phyloP scores from a whole-genome alignment of 495 filamentous ascomycete genomes.

The Aspergillus wentii region DNA sequence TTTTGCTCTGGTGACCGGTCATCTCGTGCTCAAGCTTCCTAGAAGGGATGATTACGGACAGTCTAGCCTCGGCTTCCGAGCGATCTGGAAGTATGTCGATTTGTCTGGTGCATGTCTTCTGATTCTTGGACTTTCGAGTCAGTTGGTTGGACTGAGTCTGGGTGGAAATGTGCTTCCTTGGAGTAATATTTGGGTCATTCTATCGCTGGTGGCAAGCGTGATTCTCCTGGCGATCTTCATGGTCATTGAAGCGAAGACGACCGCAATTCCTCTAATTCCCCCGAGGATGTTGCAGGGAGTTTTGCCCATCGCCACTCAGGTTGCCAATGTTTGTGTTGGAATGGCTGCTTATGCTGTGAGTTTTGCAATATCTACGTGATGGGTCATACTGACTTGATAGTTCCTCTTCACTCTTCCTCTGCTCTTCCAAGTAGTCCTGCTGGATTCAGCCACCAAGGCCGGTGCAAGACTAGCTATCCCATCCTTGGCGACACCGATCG shows the following conservation, averaged over 20 bases:
- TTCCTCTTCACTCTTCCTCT: constrained; percentile 63
- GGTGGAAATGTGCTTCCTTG: constrained; percentile 61
- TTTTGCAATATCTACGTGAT: constrained; percentile 4
- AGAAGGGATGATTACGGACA: constrained; percentile 11
- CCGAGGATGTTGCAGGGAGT: constrained; percentile 50
- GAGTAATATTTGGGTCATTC: constrained; percentile 51
- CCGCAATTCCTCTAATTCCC: constrained; percentile 58
- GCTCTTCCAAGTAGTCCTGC: constrained; percentile 58
- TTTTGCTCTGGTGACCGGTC: constrained; percentile 48
- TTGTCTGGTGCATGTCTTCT: constrained; percentile 49
- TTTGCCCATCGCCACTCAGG: constrained; percentile 47
- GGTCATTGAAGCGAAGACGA: constrained; percentile 50
- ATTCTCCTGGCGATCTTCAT: constrained; percentile 47
- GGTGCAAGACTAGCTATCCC: constrained; percentile 56
- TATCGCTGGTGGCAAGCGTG: constrained; percentile 45
- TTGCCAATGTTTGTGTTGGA: constrained; percentile 57
- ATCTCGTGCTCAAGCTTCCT: constrained; percentile 47
- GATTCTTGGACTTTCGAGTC: constrained; percentile 52
- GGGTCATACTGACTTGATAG: constrained; percentile 23
- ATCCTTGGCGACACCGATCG: constrained; percentile 56
- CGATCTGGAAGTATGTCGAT: constrained; percentile 53
- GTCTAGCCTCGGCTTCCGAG: constrained; percentile 16
- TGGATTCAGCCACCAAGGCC: constrained; percentile 57
- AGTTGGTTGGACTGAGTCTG: constrained; percentile 55
- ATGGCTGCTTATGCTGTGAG: constrained; percentile 61